Conservation (phyloP, 192 early-diverging fungal genomes). For the Chytriomyces confervae region DNA sequence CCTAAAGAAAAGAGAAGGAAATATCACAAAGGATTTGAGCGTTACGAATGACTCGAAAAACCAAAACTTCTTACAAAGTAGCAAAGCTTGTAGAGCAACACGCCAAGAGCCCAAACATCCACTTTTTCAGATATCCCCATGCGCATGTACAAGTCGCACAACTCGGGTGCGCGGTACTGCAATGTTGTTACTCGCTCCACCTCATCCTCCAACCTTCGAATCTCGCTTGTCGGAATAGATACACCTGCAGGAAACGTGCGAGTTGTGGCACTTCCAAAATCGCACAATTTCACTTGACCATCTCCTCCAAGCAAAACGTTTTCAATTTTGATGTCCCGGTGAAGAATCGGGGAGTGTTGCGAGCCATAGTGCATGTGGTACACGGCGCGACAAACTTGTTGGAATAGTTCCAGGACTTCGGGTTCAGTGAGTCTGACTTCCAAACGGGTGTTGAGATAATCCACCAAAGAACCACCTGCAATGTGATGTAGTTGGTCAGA, state of each 20-base stretch:
- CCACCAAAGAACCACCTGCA: constrained; percentile 77
- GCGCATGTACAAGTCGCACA: constrained; percentile 90
- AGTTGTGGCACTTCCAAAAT: constrained; percentile 91
- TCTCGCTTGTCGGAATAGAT: constrained; percentile 67
- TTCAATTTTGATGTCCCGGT: constrained; percentile 82
- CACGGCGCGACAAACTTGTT: constrained; percentile 83
- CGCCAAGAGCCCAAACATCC: constrained; percentile 82
- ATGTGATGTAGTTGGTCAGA: neutral
- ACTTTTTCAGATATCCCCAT: constrained; percentile 85
- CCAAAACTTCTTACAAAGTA: constrained; percentile 64
- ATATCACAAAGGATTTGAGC: constrained; percentile 6
- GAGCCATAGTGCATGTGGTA: constrained; percentile 85
- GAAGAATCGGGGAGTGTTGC: constrained; percentile 75
- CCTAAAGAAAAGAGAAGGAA: constrained; percentile 43
- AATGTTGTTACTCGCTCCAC: constrained; percentile 84
- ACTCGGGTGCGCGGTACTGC: constrained; percentile 95
- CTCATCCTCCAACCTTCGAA: constrained; percentile 85
- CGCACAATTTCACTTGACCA: constrained; percentile 85
- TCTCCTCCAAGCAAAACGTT: constrained; percentile 69
- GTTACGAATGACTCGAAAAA: too few relatives aligned
- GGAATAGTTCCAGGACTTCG: constrained; percentile 91
- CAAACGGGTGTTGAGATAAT: constrained; percentile 85
- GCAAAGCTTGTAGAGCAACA: constrained; percentile 94
- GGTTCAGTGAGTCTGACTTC: constrained; percentile 74
- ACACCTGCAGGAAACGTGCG: constrained; percentile 59